These are phyloP conservation scores for Coccomyxa subellipsoidea DNA, from an alignment of 163 green algal genomes.

Conservation along the genomic window DNA sequence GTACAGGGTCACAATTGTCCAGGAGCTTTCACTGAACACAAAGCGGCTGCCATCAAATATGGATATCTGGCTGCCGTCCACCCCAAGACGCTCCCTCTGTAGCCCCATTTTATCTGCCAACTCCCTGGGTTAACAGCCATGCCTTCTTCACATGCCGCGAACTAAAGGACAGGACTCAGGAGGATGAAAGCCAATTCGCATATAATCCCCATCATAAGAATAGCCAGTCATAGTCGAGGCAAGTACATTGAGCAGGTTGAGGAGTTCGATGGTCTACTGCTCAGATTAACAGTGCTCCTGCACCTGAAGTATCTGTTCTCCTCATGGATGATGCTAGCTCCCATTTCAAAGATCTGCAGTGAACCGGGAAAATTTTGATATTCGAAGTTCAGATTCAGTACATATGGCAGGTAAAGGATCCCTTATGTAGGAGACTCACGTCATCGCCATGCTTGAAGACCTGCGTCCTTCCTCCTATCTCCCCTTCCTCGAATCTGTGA, in stretches of 20 bases:
- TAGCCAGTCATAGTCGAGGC: too few relatives aligned
- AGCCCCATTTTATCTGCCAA: conserved; percentile 32
- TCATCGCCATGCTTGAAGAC: conserved; percentile 8
- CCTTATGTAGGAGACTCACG: conserved; percentile 10
- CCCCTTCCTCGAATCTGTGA: conserved; percentile 12
- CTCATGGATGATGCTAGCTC: conserved; percentile 26
- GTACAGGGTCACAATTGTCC: conserved; percentile 32
- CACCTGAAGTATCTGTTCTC: conserved; percentile 35
- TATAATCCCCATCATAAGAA: too few relatives aligned
- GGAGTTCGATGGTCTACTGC: too few relatives aligned
- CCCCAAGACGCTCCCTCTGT: background rate
- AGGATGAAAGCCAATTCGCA: too few relatives aligned
- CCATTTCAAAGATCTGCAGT: conserved; percentile 22
- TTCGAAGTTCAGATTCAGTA: too few relatives aligned
- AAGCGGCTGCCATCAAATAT: conserved; percentile 34
- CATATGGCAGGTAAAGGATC: too few relatives aligned
- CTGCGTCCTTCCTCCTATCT: conserved; percentile 22
- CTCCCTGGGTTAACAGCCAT: conserved; percentile 27
- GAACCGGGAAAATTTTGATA: background rate
- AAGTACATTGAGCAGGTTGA: too few relatives aligned
- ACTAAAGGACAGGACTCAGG: too few relatives aligned
- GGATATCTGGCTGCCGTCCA: conserved; percentile 14
- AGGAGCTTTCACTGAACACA: conserved; percentile 38
- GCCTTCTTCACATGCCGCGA: too few relatives aligned
- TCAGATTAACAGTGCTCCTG: background rate